Conservation (phyloP, 768 basidiomycete genomes). For the Phylloporus scabripes region DNA sequence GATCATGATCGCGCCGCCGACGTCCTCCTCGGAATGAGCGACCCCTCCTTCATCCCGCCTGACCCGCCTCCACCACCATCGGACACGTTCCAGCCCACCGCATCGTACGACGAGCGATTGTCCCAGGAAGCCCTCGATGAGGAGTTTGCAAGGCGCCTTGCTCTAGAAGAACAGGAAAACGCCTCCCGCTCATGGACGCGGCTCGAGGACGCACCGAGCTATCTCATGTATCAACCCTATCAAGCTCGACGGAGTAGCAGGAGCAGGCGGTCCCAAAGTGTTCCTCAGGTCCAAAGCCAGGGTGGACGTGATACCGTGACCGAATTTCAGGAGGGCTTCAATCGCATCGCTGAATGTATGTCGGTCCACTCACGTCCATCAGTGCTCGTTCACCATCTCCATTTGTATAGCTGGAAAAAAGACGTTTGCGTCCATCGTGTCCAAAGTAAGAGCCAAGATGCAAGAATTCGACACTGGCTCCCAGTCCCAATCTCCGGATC, state of each 20-base stretch:
- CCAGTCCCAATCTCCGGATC: constrained; percentile 4
- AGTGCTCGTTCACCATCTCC: background rate
- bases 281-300: constrained; percentile 3
- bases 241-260: constrained; percentile 13
- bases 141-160: constrained; percentile 66
- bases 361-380: background rate
- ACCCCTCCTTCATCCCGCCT: constrained; percentile 61
- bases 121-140: constrained; percentile 74
- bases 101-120: constrained; percentile 25
- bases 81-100: constrained; percentile 2
- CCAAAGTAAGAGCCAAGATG: constrained; percentile 79
- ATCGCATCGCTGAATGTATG: constrained; percentile 74
- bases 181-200: constrained; percentile 18
- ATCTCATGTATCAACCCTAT: constrained; percentile 21
- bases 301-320: constrained; percentile 47
- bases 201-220: constrained; percentile 6
- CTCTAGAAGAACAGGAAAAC: constrained; percentile 51
- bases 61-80: background rate
- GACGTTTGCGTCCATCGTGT: constrained; percentile 65
- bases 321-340: constrained; percentile 72
- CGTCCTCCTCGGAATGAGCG: constrained; percentile 76
- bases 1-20: constrained; percentile 76
- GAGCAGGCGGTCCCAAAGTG: background rate
- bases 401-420: constrained; percentile 59
- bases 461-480: constrained; percentile 59